Evolutionary conservation across 2,329 filamentous ascomycete genomes (phyloP), one percentile per base, ranked within the genome.

Genomic region (Chaetoscypha palmicola): DNA sequence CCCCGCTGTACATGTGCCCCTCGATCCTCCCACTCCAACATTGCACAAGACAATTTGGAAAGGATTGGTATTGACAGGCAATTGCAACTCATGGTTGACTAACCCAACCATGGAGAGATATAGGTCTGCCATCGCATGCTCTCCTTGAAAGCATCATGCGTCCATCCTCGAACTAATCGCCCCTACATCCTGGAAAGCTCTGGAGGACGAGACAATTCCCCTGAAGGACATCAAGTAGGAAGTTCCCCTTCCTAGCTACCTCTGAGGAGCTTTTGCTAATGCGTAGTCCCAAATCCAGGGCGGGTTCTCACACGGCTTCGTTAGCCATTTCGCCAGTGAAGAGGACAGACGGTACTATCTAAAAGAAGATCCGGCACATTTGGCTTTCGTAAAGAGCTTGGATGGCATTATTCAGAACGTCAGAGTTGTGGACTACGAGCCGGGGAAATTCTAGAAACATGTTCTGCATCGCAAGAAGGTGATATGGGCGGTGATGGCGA

Each of bases 331-430:
- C 46, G 70, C 73, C 8, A 80, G 62, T 17, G 67, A 68, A 14
- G 72, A 76, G 49, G 83, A 89, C 57, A 68, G 82, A 36, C 72
- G 79, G 48, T 87, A 86, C 55, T 89, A 88, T 58, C 63, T 83
- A 5, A 62, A 74, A 40, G 64, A 77, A 22, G 84, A 89, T 53
- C 79, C 80, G 1, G 73, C 64, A 7, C 83, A 88, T 58, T 63
- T 69, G 26, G 73, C 62, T 0, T 86, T 86, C 52, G 66, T 76
- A n/a, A 65, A 71, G 44, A 70, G 64, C 49, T 58, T 75, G 23
- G 63, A 65, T 7, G 64, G 62, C 5, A 53, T 76, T 1, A 53
- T 81, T 11, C 64, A 74, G 48, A 74, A 74, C 56, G 70, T 70
- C 2, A 68, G 72, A 45, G 76, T 83, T 0, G 58, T 84, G 2